These are phyloP conservation scores for Salix suchowensis DNA, from an alignment of 345 rosid genomes.

Conservation along the genomic window DNA sequence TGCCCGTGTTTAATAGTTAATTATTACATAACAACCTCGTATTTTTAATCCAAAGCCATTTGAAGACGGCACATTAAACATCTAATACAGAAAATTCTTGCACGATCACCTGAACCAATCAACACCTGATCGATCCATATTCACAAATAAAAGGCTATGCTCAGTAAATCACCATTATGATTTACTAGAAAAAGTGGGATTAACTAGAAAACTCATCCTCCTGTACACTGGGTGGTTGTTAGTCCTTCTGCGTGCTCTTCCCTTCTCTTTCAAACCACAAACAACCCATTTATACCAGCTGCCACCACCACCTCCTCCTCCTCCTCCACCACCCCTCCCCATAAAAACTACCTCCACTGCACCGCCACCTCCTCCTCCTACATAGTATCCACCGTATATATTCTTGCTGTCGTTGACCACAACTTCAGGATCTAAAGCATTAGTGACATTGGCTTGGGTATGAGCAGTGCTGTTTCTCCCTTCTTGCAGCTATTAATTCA, in stretches of 20 bases:
- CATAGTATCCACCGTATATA: no score
- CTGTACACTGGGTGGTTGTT: background rate
- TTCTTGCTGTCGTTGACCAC: no score
- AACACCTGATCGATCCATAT: background rate
- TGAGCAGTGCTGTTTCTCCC: background rate
- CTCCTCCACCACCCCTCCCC: no score
- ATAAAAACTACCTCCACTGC: no score
- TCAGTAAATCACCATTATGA: background rate
- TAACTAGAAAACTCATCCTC: conserved; percentile 8
- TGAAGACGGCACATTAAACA: background rate
- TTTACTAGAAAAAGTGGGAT: background rate
- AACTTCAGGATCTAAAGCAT: background rate
- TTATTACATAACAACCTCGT: accelerated
- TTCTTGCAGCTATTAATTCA: background rate
- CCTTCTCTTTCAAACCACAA: background rate
- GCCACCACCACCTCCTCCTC: background rate
- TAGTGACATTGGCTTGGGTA: background rate
- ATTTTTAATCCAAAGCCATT: background rate
- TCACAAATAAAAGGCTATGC: background rate
- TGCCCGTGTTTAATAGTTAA: no score
- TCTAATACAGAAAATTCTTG: background rate
- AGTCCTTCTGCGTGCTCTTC: background rate
- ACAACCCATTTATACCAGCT: background rate
- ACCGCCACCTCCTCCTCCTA: no score
- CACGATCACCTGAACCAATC: no score